Conservation (phyloP, 208 protist species). For the Crithidia fasciculata region DNA sequence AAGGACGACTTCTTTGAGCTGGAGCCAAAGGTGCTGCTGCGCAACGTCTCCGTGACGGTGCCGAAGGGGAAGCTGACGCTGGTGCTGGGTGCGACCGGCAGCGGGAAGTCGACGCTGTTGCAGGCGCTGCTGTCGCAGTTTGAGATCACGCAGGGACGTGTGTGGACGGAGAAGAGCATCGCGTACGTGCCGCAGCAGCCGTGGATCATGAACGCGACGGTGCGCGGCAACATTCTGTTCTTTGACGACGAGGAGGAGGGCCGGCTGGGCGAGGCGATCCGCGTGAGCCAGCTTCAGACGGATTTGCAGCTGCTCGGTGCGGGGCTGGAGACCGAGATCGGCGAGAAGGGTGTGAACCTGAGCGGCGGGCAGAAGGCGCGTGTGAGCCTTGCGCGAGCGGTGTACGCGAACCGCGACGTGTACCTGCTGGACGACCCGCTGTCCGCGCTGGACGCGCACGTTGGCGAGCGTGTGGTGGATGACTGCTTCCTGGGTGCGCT, state of each 20-base stretch:
- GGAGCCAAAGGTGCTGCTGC: conserved; percentile 40
- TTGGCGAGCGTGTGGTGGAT: conserved; percentile 59
- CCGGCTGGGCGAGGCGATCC: conserved; percentile 34
- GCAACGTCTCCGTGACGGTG: conserved; percentile 41
- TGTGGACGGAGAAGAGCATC: conserved; percentile 42
- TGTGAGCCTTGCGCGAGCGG: too few relatives aligned
- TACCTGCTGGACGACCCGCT: conserved; percentile 87
- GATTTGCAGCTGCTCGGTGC: conserved; percentile 71
- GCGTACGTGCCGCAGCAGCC: conserved; percentile 90
- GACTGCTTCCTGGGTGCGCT: conserved; percentile 56
- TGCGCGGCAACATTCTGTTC: conserved; percentile 93
- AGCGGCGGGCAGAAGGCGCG: background rate
- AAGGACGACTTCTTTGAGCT: conserved; percentile 42
- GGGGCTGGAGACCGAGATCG: conserved; percentile 45
- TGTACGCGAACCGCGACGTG: too few relatives aligned
- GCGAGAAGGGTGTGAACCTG: conserved; percentile 55
- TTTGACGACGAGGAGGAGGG: conserved; percentile 55
- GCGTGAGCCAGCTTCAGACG: conserved; percentile 52
- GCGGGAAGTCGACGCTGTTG: conserved; percentile 75
- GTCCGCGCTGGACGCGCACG: conserved; percentile 91
- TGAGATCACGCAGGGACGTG: conserved; percentile 34
- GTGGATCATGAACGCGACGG: conserved; percentile 90
- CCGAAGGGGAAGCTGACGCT: conserved; percentile 65
- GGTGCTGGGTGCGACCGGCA: conserved; percentile 73
- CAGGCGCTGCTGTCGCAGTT: conserved; percentile 41